These are phyloP conservation scores for Yamadazyma atlantica DNA, from an alignment of 1,139 yeast genomes.

Conservation along the genomic window DNA sequence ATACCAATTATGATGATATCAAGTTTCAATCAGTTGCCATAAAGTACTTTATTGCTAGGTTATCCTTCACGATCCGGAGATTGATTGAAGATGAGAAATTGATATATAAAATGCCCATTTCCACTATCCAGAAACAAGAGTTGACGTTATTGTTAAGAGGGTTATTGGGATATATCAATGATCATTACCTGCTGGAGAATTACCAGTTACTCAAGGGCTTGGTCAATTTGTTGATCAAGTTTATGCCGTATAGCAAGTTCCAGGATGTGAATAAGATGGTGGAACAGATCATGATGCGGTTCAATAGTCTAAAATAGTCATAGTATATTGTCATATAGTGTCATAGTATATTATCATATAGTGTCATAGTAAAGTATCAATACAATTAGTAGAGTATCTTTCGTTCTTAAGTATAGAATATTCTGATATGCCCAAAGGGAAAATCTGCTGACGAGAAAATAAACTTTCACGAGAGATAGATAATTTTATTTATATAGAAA, in stretches of 20 bases:
- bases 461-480: no score
- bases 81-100: conserved; percentile 35
- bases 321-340: no score
- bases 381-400: no score
- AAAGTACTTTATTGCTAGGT: conserved; percentile 27
- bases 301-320: background rate
- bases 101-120: conserved; percentile 30
- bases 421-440: no score
- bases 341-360: background rate
- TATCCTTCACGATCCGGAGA: conserved; percentile 35
- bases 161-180: conserved; percentile 11
- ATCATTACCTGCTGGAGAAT: conserved; percentile 4
- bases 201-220: conserved; percentile 7
- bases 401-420: no score
- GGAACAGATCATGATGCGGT: background rate
- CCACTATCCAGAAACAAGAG: conserved; percentile 39
- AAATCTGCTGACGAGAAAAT: no score
- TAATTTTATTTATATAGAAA: no score
- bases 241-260: conserved; percentile 26
- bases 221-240: conserved; percentile 23
- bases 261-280: conserved; percentile 2
- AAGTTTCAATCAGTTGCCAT: conserved; percentile 22
- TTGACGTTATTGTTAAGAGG: conserved; percentile 27
- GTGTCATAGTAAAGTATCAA: background rate
- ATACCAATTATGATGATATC: conserved; percentile 14